These are phyloP conservation scores for Lophium mytilinum DNA, from an alignment of 495 filamentous ascomycete genomes.

Conservation along the genomic window DNA sequence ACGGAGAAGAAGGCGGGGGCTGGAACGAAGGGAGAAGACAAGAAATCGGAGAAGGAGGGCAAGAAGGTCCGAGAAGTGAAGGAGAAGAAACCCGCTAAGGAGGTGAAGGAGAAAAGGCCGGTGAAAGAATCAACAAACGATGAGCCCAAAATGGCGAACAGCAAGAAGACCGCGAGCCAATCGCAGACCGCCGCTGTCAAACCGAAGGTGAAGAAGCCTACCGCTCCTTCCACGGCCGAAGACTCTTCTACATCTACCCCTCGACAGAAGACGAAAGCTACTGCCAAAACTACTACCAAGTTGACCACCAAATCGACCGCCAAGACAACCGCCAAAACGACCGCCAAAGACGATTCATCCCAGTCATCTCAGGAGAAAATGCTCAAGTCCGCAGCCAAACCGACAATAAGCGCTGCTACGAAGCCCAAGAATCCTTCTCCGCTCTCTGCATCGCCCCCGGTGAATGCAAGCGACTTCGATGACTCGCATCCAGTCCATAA, in stretches of 20 bases:
- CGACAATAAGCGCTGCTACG: slow-evolving; percentile 14
- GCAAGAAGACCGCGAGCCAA: slow-evolving; percentile 2
- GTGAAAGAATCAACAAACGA: slow-evolving; percentile 13
- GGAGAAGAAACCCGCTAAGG: slow-evolving; percentile 2
- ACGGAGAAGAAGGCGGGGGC: slow-evolving; percentile 18
- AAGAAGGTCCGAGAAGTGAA: slow-evolving; percentile 13
- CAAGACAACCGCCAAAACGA: not conserved
- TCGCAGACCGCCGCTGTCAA: not conserved
- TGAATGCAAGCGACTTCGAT: slow-evolving; percentile 29
- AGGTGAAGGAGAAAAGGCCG: slow-evolving; percentile 1
- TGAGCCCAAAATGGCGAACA: slow-evolving; percentile 22
- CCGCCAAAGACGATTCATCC: not conserved
- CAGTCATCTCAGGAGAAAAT: slow-evolving; percentile 1
- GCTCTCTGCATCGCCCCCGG: slow-evolving; percentile 23
- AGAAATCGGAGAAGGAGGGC: slow-evolving; percentile 44
- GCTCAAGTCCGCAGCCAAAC: slow-evolving; percentile 1
- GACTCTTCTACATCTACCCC: slow-evolving; percentile 5
- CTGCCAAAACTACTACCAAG: not conserved
- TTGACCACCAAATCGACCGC: not conserved
- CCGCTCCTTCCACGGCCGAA: not conserved
- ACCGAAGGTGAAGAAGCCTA: slow-evolving; percentile 8
- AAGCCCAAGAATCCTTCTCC: slow-evolving; percentile 30
- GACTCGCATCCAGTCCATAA: slow-evolving; percentile 23
- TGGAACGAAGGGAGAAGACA: slow-evolving; percentile 46
- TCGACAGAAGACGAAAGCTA: not conserved